phyloP scores from a whole-genome alignment of 176 grass and related monocot genomes.

The Dactylis glomerata region DNA sequence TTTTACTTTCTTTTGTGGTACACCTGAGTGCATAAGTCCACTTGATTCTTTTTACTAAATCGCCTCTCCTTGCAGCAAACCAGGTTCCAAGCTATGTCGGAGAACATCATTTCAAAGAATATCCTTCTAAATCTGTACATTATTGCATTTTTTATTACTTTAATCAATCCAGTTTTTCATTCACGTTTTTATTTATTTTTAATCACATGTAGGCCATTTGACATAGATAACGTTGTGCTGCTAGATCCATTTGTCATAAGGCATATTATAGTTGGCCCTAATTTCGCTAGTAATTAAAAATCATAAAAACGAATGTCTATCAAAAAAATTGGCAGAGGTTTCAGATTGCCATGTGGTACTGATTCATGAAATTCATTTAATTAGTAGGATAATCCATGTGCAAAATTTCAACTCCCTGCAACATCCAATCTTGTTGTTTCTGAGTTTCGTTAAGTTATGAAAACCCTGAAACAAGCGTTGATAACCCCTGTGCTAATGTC shows the following conservation, averaged over 20 bases:
- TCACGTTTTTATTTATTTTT: not conserved
- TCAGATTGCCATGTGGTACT: not conserved
- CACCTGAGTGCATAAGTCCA: not conserved
- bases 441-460: not conserved
- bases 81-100: conserved; percentile 86
- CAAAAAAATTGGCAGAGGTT: not conserved
- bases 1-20: not conserved
- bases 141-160: not conserved
- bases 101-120: conserved; percentile 90
- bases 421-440: not conserved
- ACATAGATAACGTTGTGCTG: not conserved
- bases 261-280: not conserved
- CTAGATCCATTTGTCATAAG: not conserved
- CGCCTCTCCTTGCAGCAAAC: conserved; percentile 60
- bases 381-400: not conserved
- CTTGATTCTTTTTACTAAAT: not conserved
- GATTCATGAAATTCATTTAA: not conserved
- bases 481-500: not conserved
- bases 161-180: not conserved
- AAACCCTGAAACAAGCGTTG: not conserved
- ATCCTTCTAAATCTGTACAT: conserved; percentile 60
- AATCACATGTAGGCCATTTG: not conserved
- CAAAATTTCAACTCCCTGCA: not conserved
- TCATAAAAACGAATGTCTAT: not conserved
- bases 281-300: not conserved